Conservation (phyloP, 2,329 filamentous ascomycete genomes). For the Epichloe glyceriae region DNA sequence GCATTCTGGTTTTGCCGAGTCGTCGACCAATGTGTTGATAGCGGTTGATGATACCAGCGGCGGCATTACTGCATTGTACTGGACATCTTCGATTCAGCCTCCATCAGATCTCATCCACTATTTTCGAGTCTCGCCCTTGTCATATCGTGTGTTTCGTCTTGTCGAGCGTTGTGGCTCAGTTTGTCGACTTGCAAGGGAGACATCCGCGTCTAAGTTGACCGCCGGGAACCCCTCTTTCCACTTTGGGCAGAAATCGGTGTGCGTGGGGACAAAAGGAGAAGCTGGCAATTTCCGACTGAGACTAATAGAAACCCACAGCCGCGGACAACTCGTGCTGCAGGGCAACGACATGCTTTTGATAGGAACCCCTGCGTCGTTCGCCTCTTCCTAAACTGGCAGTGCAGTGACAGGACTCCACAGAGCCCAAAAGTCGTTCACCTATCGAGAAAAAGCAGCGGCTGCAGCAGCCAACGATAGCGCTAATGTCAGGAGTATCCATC, state of each 20-base stretch:
- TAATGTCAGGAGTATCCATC: neutral
- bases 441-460: neutral
- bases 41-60: neutral
- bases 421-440: neutral
- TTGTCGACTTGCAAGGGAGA: neutral
- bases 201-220: neutral
- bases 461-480: neutral
- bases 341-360: neutral
- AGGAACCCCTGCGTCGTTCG: too few relatives aligned
- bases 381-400: too few relatives aligned
- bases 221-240: conserved; percentile 1
- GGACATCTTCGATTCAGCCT: neutral
- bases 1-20: neutral
- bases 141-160: neutral
- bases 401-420: too few relatives aligned
- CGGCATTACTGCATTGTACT: neutral
- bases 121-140: neutral
- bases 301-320: neutral
- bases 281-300: conserved; percentile 4
- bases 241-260: neutral
- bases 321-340: neutral
- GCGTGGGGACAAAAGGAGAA: neutral
- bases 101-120: neutral
- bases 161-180: neutral
- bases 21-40: neutral